A percentile compares a stretch with the other conserved stretches of the same genome.
Evolutionary conservation across 2,329 filamentous ascomycete genomes (phyloP).

Genomic region (Alternaria longipes): DNA sequence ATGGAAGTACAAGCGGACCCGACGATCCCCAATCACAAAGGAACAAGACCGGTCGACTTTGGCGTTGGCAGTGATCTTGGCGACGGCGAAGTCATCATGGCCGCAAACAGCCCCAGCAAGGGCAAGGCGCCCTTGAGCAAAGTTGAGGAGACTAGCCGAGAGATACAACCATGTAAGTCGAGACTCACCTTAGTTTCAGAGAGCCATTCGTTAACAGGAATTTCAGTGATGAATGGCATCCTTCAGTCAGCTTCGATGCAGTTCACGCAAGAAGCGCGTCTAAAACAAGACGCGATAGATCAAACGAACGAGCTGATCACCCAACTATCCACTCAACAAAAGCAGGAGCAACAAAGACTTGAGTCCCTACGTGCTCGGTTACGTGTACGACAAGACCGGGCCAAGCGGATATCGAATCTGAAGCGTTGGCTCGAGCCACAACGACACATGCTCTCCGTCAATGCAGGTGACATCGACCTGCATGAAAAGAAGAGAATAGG

Average conservation of each 20-base stretch:
- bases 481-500: conserved; percentile 57
- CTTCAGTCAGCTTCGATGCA: conserved; percentile 80
- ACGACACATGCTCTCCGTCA: conserved; percentile 61
- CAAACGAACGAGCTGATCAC: conserved; percentile 82
- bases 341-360: conserved; percentile 77
- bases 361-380: conserved; percentile 74
- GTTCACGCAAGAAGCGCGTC: conserved; percentile 80
- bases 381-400: conserved; percentile 70
- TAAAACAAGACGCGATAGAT: conserved; percentile 86
- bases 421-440: conserved; percentile 77
- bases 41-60: conserved; percentile 90
- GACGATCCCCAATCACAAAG: conserved; percentile 89
- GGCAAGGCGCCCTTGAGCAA: conserved; percentile 53
- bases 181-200: neutral
- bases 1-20: conserved; percentile 94
- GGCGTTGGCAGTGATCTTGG: conserved; percentile 78
- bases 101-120: conserved; percentile 47
- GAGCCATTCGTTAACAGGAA: conserved; percentile 1
- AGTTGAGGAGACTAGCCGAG: conserved; percentile 78
- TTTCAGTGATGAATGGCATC: conserved; percentile 77
- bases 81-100: conserved; percentile 27
- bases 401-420: conserved; percentile 79
- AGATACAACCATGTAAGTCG: conserved; percentile 79
- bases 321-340: conserved; percentile 79
- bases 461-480: conserved; percentile 48